A percentile compares a stretch with the other conserved stretches of the same genome.
These are phyloP conservation scores for Ogataea sp. DNA, from an alignment of 805 yeast genomes.

Conservation along the genomic window DNA sequence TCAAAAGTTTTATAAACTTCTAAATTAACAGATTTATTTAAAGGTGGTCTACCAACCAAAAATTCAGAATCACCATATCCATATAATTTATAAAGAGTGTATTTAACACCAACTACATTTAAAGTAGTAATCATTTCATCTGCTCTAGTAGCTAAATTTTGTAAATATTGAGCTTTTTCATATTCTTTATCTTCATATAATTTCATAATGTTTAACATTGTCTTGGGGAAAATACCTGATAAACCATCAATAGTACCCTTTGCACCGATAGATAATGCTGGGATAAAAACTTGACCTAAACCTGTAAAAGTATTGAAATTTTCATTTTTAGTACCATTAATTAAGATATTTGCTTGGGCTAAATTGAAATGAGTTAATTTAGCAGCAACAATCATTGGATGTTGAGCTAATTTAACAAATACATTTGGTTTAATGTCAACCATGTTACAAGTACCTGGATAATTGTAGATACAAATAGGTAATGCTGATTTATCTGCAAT, in stretches of 20 bases:
- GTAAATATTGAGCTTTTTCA: slow-evolving; percentile 32
- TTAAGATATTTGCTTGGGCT: slow-evolving; percentile 31
- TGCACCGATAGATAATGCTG: slow-evolving; percentile 35
- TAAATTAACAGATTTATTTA: slow-evolving; percentile 24
- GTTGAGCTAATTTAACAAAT: slow-evolving; percentile 30
- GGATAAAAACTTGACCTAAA: slow-evolving; percentile 40
- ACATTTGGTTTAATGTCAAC: slow-evolving; percentile 28
- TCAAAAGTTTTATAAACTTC: slow-evolving; percentile 5
- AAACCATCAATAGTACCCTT: slow-evolving; percentile 42
- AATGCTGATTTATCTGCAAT: slow-evolving; percentile 33
- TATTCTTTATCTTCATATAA: slow-evolving; percentile 29
- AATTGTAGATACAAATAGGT: slow-evolving; percentile 36
- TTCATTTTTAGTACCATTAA: slow-evolving; percentile 27
- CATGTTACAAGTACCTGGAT: slow-evolving; percentile 37
- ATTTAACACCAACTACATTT: slow-evolving; percentile 38
- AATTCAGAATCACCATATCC: slow-evolving; percentile 29
- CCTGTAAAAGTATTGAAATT: slow-evolving; percentile 38
- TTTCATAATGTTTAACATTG: slow-evolving; percentile 29
- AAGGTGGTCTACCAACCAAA: slow-evolving; percentile 35
- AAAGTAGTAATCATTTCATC: slow-evolving; percentile 31
- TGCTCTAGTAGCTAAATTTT: slow-evolving; percentile 31
- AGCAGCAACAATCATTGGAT: slow-evolving; percentile 37
- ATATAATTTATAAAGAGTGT: slow-evolving; percentile 25
- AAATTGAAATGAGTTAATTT: slow-evolving; percentile 42
- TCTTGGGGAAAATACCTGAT: slow-evolving; percentile 40